Conservation (phyloP, 306 rosid species). For the Biancaea sappan region DNA sequence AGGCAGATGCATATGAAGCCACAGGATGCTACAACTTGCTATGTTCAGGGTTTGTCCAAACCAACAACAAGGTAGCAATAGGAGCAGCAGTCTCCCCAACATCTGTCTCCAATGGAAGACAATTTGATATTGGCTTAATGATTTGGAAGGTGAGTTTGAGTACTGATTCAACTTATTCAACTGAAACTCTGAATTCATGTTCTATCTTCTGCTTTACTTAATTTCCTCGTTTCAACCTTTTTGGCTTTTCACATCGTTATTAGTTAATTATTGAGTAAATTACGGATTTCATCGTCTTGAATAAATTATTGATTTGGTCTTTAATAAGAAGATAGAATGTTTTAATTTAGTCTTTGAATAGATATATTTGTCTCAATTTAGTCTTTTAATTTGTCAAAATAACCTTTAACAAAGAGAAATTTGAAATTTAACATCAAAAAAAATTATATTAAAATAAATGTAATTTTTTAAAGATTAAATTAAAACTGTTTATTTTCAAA, state of each 20-base stretch:
- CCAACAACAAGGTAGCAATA: constrained; percentile 86
- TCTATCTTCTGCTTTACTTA: not conserved
- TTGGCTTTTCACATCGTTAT: not conserved
- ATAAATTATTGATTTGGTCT: no score
- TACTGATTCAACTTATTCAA: constrained; percentile 18
- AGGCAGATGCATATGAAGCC: constrained; percentile 96
- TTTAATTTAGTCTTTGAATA: no score
- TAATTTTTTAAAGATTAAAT: no score
- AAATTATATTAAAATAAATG: no score
- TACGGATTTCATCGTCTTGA: no score
- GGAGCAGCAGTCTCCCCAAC: constrained; percentile 99
- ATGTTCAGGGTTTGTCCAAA: constrained; percentile 97
- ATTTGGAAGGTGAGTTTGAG: constrained; percentile 32
- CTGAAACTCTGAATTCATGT: constrained; percentile 10
- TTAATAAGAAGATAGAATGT: no score
- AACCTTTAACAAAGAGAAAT: no score
- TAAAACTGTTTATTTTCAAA: no score
- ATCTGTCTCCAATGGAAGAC: constrained; percentile 76
- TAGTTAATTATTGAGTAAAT: no score
- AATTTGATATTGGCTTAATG: constrained; percentile 21
- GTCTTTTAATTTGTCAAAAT: no score
- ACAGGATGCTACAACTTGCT: constrained; percentile 99
- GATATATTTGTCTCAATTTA: no score
- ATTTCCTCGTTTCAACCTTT: not conserved
- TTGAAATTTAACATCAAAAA: no score